Percentiles rank a stretch among this genome's conserved stretches.
Conservation (phyloP, 208 protist species). For the Leishmania turanica region DNA sequence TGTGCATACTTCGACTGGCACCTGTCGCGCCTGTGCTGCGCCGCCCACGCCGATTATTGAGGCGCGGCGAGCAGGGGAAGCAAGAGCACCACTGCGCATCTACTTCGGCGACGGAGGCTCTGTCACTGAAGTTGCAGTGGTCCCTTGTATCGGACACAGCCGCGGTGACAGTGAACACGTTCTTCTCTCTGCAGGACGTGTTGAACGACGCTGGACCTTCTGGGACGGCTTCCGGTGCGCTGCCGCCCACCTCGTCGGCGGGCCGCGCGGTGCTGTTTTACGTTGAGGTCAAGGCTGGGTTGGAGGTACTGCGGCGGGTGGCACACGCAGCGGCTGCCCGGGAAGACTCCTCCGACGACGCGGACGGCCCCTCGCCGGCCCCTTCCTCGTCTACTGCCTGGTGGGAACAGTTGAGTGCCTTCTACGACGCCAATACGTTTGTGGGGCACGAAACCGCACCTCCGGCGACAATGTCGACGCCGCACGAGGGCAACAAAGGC, state of each 20-base stretch:
- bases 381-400: background rate
- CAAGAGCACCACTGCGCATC: background rate
- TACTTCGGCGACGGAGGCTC: background rate
- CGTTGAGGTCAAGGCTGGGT: conserved; percentile 20
- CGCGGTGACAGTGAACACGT: conserved; percentile 1
- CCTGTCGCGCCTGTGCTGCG: background rate
- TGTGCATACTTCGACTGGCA: conserved; percentile 4
- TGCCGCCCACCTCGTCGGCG: background rate
- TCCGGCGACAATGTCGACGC: background rate
- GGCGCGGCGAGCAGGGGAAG: background rate
- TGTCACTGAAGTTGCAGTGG: conserved; percentile 11
- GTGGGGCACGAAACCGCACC: background rate
- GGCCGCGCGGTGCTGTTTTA: background rate
- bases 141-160: background rate
- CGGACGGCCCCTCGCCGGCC: background rate
- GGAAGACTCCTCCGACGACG: background rate
- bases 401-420: conserved; percentile 3
- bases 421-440: conserved; percentile 7
- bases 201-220: background rate
- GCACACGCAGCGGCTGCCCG: background rate
- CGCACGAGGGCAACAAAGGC: background rate
- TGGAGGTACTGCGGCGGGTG: conserved; percentile 17
- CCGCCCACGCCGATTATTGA: background rate
- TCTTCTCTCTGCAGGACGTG: conserved; percentile 8
- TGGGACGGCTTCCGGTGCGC: background rate